Base-by-base conservation (phyloP, 2,329 filamentous ascomycete species). In the Microsporum ferrugineum region DNA sequence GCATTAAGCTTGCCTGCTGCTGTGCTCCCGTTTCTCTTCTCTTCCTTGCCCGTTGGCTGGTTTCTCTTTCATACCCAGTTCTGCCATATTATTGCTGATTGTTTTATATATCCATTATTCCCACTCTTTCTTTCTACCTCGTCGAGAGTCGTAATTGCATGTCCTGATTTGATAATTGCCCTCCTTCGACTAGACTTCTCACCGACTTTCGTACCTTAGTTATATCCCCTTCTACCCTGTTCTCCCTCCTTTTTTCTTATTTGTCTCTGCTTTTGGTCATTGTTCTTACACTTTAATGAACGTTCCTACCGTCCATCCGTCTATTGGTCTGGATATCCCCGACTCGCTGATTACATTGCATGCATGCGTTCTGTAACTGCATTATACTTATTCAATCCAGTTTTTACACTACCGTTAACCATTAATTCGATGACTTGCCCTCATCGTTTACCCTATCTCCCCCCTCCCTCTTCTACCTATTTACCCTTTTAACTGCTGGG, bases 321-420 rank as follows among this genome's bases (percentile, higher is more conserved):
- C 45, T 51, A 51, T 51, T 51, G 8, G 45, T 10, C 49, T 55
- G 49, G 49, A 55, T 55, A 55, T 55, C 14, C 29, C 29, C n/a
- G 31, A 6, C 14, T 17, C n/a, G 29, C 31, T 55, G 49, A 14
- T 36, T 34, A 55, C n/a, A 55, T 55, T n/a, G 31, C 31, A 45
- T n/a, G 49, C 49, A 34, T 55, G 31, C 33, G 33, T 55, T 55
- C 14, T 36, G 33, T 55, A 17, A 33, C 27, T 34, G 33, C 29
- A 55, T 55, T 55, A 55, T 55, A 55, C 33, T 55, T 36, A 55
- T 36, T 34, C 49, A 55, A 55, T 55, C 49, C n/a, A 55, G 17
- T 55, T 34, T 17, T 6, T 3, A 8, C 36, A 5, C 45, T 55
- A 55, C 31, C 31, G 49, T 36, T 55, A 55, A 36, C 49, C 1